phyloP scores from a whole-genome alignment of 2,329 filamentous ascomycete species.

The Paraphaeosphaeria minitans region DNA sequence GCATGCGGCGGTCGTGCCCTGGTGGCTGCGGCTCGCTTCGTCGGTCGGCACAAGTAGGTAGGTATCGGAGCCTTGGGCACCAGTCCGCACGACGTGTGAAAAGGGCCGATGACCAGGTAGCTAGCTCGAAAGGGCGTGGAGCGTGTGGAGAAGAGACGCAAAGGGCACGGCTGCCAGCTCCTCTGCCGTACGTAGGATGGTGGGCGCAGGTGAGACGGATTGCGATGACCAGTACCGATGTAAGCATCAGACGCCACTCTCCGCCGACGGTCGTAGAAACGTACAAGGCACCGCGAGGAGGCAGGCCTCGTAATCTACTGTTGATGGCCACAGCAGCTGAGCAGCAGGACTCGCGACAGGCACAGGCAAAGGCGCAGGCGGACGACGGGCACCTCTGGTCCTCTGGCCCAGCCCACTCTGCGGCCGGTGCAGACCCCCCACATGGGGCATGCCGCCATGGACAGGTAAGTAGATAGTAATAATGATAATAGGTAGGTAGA shows the following conservation, averaged over 20 bases:
- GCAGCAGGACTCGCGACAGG: conserved; percentile 30
- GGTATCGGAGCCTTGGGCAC: conserved; percentile 9
- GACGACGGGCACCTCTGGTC: conserved; percentile 9
- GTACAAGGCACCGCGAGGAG: conserved; percentile 23
- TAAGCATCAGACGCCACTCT: conserved; percentile 11
- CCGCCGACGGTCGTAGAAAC: conserved; percentile 15
- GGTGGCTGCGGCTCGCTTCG: conserved; percentile 2
- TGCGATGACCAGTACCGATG: conserved; percentile 24
- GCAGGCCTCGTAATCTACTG: conserved; percentile 28
- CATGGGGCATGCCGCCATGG: too few species aligned
- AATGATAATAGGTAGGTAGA: too few species aligned
- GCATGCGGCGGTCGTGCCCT: background rate
- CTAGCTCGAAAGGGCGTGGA: conserved; percentile 10
- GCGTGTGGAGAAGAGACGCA: conserved; percentile 5
- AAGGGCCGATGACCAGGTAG: conserved; percentile 11
- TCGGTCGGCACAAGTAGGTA: too few species aligned
- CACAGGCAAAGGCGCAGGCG: conserved; percentile 6
- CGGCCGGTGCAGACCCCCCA: conserved; percentile 25
- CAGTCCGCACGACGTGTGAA: background rate
- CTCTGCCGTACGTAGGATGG: background rate
- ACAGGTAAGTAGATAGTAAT: too few species aligned
- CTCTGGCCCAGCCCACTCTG: conserved; percentile 19
- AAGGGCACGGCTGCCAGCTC: conserved; percentile 3
- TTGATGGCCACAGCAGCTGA: too few species aligned
- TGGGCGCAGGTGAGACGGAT: conserved; percentile 14